Base-by-base conservation (phyloP, 2,329 filamentous ascomycete species). In the Ophiostoma montium region DNA sequence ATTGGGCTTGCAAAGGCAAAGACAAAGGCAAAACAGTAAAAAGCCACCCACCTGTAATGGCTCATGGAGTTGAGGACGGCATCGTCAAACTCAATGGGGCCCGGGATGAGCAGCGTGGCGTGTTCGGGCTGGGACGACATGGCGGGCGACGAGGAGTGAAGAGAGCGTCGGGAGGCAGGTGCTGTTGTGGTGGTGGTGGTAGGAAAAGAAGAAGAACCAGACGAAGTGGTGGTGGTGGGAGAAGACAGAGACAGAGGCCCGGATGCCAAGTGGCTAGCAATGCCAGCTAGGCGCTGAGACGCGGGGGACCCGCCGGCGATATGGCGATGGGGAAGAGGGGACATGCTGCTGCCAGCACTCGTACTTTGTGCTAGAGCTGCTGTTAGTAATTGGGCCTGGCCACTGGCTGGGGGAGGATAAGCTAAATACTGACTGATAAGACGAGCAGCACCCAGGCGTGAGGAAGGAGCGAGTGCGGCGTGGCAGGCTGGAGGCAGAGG, bases 21-120 rank as follows among this genome's bases (percentile, higher is more conserved):
- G 13, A 7, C 21, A 35, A 27, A n/a, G 47, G 36, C n/a, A 47
- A 49, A 19, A 27, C 50, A 15, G n/a, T n/a, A n/a, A n/a, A n/a
- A n/a, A n/a, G n/a, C n/a, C n/a, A n/a, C n/a, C n/a, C 13, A 87
- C 84, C 85, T 90, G 70, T 84, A 94, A 69, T 95, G 88, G 71
- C 84, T 83, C 90, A 95, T 95, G 53, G 88, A 86, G 66, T 89
- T 78, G 47, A 95, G 79, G 53, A 96, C 90, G 44, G 82, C 88
- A 90, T 96, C 90, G 65, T 95, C 90, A 63, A 95, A 95, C 71
- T 96, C 90, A 66, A 96, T 94, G 61, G 92, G 92, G 55, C 92
- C 92, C 46, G 92, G 92, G 62, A 98, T 96, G 69, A 98, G 80
- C 67, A 98, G 74, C 50, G 90, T 82, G 39, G 78, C 67, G 62